Conservation (phyloP, 2,329 filamentous ascomycete species). For the Cryoendolithus antarcticus region DNA sequence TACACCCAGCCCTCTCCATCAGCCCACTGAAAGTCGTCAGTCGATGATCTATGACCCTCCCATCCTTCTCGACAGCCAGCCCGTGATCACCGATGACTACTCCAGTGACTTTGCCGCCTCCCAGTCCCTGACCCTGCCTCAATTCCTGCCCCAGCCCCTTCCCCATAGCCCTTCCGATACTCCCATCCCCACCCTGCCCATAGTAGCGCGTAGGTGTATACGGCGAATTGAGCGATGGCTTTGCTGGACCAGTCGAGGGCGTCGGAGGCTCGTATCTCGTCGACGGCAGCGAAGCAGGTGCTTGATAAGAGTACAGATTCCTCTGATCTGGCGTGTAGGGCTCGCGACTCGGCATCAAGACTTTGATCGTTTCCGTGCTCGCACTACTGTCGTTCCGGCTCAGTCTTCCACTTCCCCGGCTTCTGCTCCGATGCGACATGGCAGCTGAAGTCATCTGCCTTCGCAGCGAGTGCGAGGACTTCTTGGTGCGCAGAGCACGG, state of each 20-base stretch:
- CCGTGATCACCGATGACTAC: neutral
- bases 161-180: no score
- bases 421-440: neutral
- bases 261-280: no score
- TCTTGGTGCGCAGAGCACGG: constrained; percentile 18
- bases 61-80: constrained; percentile 3
- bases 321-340: constrained; percentile 10
- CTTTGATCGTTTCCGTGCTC: constrained; percentile 33
- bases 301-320: neutral
- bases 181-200: neutral
- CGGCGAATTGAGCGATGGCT: constrained; percentile 8
- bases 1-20: constrained; percentile 29
- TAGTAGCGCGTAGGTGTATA: constrained; percentile 7
- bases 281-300: no score
- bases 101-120: no score
- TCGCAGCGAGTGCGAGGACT: constrained; percentile 21
- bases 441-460: constrained; percentile 14
- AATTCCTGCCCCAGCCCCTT: no score
- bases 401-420: no score
- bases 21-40: constrained; percentile 28
- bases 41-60: constrained; percentile 6
- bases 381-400: constrained; percentile 4
- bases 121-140: no score
- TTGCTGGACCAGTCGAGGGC: constrained; percentile 1
- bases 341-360: constrained; percentile 13